A percentile compares a stretch with the other conserved stretches of the same genome.
Conservation (phyloP, 306 rosid species). For the Cercis canadensis region DNA sequence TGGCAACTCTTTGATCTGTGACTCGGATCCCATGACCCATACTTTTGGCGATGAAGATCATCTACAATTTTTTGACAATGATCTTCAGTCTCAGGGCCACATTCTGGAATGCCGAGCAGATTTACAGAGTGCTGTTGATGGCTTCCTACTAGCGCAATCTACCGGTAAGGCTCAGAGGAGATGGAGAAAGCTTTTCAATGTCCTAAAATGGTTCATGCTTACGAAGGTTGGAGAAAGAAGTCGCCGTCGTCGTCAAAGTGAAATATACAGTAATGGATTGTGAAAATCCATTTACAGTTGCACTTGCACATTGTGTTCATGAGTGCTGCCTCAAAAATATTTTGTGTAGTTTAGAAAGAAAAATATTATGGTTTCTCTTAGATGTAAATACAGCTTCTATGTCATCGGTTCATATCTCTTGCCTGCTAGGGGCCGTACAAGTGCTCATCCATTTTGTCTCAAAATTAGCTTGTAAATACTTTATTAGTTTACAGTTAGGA, state of each 20-base stretch:
- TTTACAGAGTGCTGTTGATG: slow-evolving; percentile 63
- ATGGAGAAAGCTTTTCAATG: slow-evolving; percentile 84
- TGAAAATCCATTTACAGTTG: slow-evolving; percentile 34
- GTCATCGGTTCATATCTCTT: slow-evolving; percentile 32
- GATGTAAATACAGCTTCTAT: slow-evolving; percentile 57
- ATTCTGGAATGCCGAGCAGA: slow-evolving; percentile 56
- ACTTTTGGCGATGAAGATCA: slow-evolving; percentile 70
- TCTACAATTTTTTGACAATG: slow-evolving; percentile 68
- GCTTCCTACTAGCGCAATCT: slow-evolving; percentile 52
- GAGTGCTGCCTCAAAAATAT: slow-evolving; percentile 43
- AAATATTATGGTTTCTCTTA: slow-evolving; percentile 32
- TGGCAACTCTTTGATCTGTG: slow-evolving; percentile 63
- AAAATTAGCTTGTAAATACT: slow-evolving; percentile 49
- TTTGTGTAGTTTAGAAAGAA: slow-evolving; percentile 45
- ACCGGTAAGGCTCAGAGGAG: slow-evolving; percentile 68
- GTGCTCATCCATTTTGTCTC: slow-evolving; percentile 28
- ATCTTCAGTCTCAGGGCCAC: slow-evolving; percentile 58
- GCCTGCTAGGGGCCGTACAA: slow-evolving; percentile 40
- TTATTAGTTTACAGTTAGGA: slow-evolving; percentile 32
- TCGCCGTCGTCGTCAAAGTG: slow-evolving; percentile 36
- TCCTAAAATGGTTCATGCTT: slow-evolving; percentile 81
- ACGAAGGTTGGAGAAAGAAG: slow-evolving; percentile 39
- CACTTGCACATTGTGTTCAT: slow-evolving; percentile 34
- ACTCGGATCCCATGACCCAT: slow-evolving; percentile 63
- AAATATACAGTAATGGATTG: slow-evolving; percentile 39